Base-by-base conservation (phyloP, 139 green algal genomes). In the Chlamydomonas urium region DNA sequence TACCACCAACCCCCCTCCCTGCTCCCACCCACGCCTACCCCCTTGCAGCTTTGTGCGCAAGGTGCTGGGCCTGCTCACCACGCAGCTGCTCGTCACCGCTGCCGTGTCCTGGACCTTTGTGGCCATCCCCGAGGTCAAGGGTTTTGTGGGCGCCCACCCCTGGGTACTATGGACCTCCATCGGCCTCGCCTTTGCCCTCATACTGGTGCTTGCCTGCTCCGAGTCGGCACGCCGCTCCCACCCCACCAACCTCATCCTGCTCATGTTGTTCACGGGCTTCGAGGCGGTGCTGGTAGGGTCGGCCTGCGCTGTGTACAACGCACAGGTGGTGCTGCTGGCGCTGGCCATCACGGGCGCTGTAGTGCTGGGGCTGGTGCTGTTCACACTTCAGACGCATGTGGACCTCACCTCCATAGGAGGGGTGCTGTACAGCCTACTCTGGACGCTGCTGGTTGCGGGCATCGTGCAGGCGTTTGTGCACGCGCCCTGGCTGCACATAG, bases 21-120 rank as follows among this genome's bases (percentile, higher is more conserved):
- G n/a, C n/a, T n/a, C n/a, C n/a, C n/a, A n/a, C n/a, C n/a, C n/a
- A n/a, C n/a, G n/a, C n/a, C n/a, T n/a, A n/a, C n/a, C n/a, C n/a
- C n/a, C n/a, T n/a, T n/a, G n/a, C n/a, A n/a, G 76, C 3, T 88
- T 85, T 50, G 50, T 88, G 5, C 66, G 74, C 2, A 83, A 82
- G 38, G 79, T 88, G 23, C 74, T 85, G 28, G 73, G 69, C 36
- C 53, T 88, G n/a, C 35, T 88, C 4, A 45, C 62, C 0, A 45
- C 72, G 17, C 83, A 88, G 72, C 72, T 88, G 53, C 53, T 65
- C 28, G 65, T 85, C 2, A 86, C 77, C 6, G 81, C 75, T 0
- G 67, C 48, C 23, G 68, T 79, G 4, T 74, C 74, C 10, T 53
- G 48, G 3, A 34, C 58, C 23, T 62, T 83, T 3, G 38, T 80